Percentiles rank a stretch among this genome's conserved stretches.
These are phyloP conservation scores for Penicillium manginii DNA, from an alignment of 495 filamentous ascomycete genomes.

Conservation along the genomic window DNA sequence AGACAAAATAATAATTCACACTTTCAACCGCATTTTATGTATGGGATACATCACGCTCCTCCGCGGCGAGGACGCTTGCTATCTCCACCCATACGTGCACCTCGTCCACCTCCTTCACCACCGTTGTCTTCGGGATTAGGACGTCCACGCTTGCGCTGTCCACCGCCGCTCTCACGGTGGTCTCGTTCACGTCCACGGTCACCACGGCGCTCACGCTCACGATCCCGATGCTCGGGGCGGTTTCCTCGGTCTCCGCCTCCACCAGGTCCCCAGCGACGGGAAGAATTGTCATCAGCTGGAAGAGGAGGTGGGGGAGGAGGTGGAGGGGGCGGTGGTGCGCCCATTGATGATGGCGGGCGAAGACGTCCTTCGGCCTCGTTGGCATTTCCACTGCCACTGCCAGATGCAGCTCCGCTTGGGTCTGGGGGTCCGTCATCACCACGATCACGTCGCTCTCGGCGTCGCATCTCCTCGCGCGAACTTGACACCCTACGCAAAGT, in stretches of 20 bases:
- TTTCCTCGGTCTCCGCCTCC: slow-evolving; percentile 42
- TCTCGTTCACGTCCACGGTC: slow-evolving; percentile 48
- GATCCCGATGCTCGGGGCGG: slow-evolving; percentile 40
- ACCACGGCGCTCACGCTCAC: slow-evolving; percentile 44
- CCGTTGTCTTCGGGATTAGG: slow-evolving; percentile 38
- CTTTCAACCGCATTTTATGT: not conserved
- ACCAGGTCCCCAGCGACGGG: slow-evolving; percentile 40
- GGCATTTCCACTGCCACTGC: slow-evolving; percentile 6
- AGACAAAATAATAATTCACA: slow-evolving; percentile 8
- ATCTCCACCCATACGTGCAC: slow-evolving; percentile 44
- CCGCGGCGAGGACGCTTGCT: slow-evolving; percentile 52
- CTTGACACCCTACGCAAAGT: slow-evolving; percentile 38
- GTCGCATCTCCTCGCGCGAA: slow-evolving; percentile 45
- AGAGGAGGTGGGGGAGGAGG: slow-evolving; percentile 40
- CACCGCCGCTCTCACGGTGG: slow-evolving; percentile 35
- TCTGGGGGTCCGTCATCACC: slow-evolving; percentile 24
- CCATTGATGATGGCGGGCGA: slow-evolving; percentile 43
- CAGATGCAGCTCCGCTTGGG: slow-evolving; percentile 17
- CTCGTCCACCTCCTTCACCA: slow-evolving; percentile 38
- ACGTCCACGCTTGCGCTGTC: slow-evolving; percentile 47
- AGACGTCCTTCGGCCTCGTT: slow-evolving; percentile 46
- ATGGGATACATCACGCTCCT: slow-evolving; percentile 33
- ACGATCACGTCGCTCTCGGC: slow-evolving; percentile 47
- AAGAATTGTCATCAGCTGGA: slow-evolving; percentile 35
- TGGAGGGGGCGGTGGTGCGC: slow-evolving; percentile 36